phyloP scores from a whole-genome alignment of 2,329 filamentous ascomycete genomes.

The Hymenoscyphus linearis region DNA sequence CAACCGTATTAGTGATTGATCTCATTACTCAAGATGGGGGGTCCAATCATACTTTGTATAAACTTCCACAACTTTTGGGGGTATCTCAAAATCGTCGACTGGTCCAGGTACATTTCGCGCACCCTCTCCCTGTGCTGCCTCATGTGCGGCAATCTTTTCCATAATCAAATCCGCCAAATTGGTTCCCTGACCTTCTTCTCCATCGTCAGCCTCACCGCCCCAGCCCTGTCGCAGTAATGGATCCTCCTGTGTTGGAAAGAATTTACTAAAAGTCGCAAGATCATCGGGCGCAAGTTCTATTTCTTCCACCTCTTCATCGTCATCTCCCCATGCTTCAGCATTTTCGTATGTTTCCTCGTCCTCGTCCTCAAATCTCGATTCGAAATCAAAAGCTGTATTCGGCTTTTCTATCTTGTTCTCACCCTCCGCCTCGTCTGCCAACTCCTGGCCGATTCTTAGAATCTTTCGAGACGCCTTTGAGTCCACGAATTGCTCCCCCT shows the following conservation, averaged over 20 bases:
- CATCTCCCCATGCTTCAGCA: conserved; percentile 67
- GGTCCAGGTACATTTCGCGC: conserved; percentile 32
- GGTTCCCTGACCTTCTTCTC: conserved; percentile 49
- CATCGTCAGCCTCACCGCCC: conserved; percentile 35
- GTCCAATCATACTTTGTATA: conserved; percentile 67
- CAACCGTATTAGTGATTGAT: conserved; percentile 9
- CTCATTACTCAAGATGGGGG: neutral
- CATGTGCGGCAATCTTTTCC: conserved; percentile 88
- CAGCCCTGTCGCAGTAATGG: conserved; percentile 29
- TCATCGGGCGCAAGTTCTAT: conserved; percentile 85
- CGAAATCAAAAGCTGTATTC: conserved; percentile 72
- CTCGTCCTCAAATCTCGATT: conserved; percentile 62
- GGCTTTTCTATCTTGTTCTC: conserved; percentile 38
- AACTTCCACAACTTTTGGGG: conserved; percentile 87
- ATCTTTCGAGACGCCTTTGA: conserved; percentile 86
- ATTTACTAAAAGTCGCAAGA: conserved; percentile 84
- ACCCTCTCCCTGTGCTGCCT: conserved; percentile 55
- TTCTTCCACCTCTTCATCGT: conserved; percentile 66
- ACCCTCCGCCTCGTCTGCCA: conserved; percentile 73
- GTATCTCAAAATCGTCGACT: conserved; percentile 74
- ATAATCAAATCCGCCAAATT: conserved; percentile 92
- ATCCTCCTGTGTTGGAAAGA: conserved; percentile 66
- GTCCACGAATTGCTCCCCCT: conserved; percentile 72
- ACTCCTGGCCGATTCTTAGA: conserved; percentile 79
- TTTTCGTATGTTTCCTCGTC: conserved; percentile 50